phyloP scores from a whole-genome alignment of 352 stramenopile genomes.

The Phytophthora colocasiae region DNA sequence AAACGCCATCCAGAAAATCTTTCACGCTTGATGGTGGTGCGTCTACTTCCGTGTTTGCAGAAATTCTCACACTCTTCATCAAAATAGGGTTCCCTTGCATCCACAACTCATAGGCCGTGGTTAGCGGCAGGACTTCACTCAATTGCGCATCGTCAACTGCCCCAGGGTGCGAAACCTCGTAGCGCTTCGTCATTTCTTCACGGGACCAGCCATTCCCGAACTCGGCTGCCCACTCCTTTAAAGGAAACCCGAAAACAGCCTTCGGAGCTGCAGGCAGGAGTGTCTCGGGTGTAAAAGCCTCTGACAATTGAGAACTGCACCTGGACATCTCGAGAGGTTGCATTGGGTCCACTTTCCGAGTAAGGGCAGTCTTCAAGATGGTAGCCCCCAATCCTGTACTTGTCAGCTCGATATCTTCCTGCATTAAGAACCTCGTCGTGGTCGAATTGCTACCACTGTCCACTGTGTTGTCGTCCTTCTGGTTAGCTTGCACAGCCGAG shows the following conservation, averaged over 20 bases:
- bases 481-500: slow-evolving; percentile 65
- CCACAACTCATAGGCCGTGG: slow-evolving; percentile 41
- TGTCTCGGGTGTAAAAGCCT: slow-evolving; percentile 9
- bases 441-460: slow-evolving; percentile 4
- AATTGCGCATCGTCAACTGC: slow-evolving; percentile 1
- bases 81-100: slow-evolving; percentile 31
- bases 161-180: slow-evolving; percentile 23
- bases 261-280: slow-evolving; percentile 32
- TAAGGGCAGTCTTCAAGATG: slow-evolving; percentile 39
- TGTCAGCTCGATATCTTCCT: slow-evolving; percentile 21
- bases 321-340: slow-evolving; percentile 21
- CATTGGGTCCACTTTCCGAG: slow-evolving; percentile 36
- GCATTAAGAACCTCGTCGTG: slow-evolving; percentile 42
- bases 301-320: slow-evolving; percentile 15
- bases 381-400: slow-evolving; percentile 15
- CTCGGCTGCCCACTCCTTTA: slow-evolving; percentile 33
- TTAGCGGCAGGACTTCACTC: slow-evolving; percentile 33
- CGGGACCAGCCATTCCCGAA: slow-evolving; percentile 33
- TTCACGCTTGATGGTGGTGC: slow-evolving; percentile 10
- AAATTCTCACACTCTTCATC: slow-evolving; percentile 14
- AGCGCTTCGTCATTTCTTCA: slow-evolving; percentile 21
- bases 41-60: background rate
- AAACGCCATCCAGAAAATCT: slow-evolving; percentile 25
- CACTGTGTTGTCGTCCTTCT: slow-evolving; percentile 41
- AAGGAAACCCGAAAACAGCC: slow-evolving; percentile 41